phyloP scores from a whole-genome alignment of 1,284 basidiomycete species.

The Boletus calvinii region DNA sequence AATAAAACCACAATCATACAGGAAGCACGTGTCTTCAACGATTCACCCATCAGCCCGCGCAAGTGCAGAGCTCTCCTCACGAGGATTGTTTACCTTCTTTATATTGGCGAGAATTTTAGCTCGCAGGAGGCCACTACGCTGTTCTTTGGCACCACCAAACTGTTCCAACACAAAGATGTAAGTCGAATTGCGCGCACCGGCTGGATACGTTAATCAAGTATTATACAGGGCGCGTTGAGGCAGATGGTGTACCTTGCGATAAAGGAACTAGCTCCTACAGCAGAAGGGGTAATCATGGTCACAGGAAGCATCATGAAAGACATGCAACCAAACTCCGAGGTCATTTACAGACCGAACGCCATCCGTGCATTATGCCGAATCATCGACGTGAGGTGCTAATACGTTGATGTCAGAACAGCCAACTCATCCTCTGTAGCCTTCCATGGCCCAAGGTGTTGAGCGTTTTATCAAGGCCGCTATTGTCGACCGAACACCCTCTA shows the following conservation, averaged over 20 bases:
- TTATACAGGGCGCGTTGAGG: conserved; percentile 79
- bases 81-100: conserved; percentile 94
- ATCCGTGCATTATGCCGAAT: conserved; percentile 96
- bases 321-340: conserved; percentile 98
- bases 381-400: conserved; percentile 80
- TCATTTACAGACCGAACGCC: conserved; percentile 97
- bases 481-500: conserved; percentile 94
- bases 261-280: conserved; percentile 95
- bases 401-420: conserved; percentile 6
- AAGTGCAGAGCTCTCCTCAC: conserved; percentile 97
- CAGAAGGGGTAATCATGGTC: conserved; percentile 99
- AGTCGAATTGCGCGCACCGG: conserved; percentile 37
- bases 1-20: conserved; percentile 97
- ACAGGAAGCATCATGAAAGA: conserved; percentile 99
- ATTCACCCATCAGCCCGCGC: conserved; percentile 94
- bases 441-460: conserved; percentile 98
- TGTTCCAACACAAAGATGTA: conserved; percentile 99
- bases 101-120: conserved; percentile 93
- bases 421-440: conserved; percentile 55
- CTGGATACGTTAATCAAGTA: conserved; percentile 10
- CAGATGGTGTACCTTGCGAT: conserved; percentile 99
- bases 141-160: conserved; percentile 98
- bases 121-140: conserved; percentile 96
- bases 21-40: conserved; percentile 99
- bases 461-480: conserved; percentile 99